Percentiles rank a stretch among this genome's conserved stretches.
phyloP scores from a whole-genome alignment of 768 basidiomycete species.

The Boletus reticulatus region DNA sequence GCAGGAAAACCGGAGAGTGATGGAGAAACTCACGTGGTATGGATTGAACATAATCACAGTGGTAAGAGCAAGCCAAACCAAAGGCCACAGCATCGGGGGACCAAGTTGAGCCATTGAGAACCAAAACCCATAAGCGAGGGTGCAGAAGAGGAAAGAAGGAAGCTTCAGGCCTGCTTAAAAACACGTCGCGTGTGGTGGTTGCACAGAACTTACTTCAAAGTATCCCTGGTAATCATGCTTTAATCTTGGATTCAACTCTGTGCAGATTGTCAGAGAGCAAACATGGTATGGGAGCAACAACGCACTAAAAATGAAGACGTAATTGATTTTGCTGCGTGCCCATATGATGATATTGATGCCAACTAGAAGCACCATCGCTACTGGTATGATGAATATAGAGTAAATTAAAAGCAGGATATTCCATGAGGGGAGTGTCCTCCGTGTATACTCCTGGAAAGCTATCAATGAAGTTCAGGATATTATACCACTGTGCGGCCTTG shows the following conservation, averaged over 20 bases:
- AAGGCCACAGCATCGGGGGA: slow-evolving; percentile 72
- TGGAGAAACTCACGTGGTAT: slow-evolving; percentile 47
- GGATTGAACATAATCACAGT: slow-evolving; percentile 70
- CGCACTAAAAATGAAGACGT: slow-evolving; percentile 87
- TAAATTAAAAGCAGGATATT: slow-evolving; percentile 77
- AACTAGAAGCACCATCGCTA: slow-evolving; percentile 72
- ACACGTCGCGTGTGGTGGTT: background rate
- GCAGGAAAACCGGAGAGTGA: background rate
- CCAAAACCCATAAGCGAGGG: slow-evolving; percentile 80
- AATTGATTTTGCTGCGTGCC: slow-evolving; percentile 78
- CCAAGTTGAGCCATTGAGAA: slow-evolving; percentile 74
- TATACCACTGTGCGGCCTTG: background rate
- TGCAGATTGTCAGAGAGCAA: slow-evolving; percentile 4
- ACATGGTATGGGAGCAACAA: background rate
- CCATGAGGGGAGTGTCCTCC: slow-evolving; percentile 62
- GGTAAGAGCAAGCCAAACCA: slow-evolving; percentile 74
- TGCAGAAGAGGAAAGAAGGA: slow-evolving; percentile 74
- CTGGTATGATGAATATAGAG: slow-evolving; percentile 67
- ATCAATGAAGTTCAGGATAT: background rate
- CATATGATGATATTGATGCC: slow-evolving; percentile 84
- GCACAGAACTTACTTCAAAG: slow-evolving; percentile 47
- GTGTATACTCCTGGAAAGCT: slow-evolving; percentile 59
- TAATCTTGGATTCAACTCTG: slow-evolving; percentile 69
- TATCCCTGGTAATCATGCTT: slow-evolving; percentile 79
- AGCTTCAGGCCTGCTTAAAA: slow-evolving; percentile 44